Evolutionary conservation across 176 grass and related monocot genomes (phyloP).

Genomic region (Themeda triandra): DNA sequence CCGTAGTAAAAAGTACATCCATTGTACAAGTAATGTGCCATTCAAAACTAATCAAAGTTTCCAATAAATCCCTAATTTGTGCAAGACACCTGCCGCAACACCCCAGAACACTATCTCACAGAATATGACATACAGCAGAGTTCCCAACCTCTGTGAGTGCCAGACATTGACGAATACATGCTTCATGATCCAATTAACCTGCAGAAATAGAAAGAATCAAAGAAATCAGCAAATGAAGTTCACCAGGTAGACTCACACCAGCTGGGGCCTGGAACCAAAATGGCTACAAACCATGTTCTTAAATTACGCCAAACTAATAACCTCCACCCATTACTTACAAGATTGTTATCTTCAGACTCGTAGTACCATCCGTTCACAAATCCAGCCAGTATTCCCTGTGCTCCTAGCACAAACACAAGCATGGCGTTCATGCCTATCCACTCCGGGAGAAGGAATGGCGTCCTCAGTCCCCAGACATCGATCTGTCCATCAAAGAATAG

Average conservation of each 20-base stretch:
- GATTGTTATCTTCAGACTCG: constrained; percentile 35
- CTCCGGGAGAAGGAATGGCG: constrained; percentile 58
- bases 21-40: not conserved
- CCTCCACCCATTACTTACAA: constrained; percentile 29
- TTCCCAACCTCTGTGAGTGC: constrained; percentile 55
- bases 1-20: too few species aligned
- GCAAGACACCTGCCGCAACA: constrained; percentile 50
- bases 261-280: not conserved
- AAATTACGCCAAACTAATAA: not conserved
- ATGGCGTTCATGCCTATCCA: constrained; percentile 91
- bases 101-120: constrained; percentile 75
- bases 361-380: constrained; percentile 80
- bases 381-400: constrained; percentile 62
- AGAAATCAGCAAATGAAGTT: not conserved
- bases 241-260: not conserved
- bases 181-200: constrained; percentile 63
- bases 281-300: not conserved
- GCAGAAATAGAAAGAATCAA: not conserved
- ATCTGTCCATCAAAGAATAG: constrained; percentile 27
- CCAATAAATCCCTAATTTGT: constrained; percentile 63
- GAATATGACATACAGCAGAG: constrained; percentile 69
- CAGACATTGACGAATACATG: constrained; percentile 77
- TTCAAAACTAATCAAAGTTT: constrained; percentile 35
- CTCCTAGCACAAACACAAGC: constrained; percentile 82
- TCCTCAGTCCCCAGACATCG: constrained; percentile 60